Conservation (phyloP, 202 grass and related monocot genomes). For the Setaria viridis region DNA sequence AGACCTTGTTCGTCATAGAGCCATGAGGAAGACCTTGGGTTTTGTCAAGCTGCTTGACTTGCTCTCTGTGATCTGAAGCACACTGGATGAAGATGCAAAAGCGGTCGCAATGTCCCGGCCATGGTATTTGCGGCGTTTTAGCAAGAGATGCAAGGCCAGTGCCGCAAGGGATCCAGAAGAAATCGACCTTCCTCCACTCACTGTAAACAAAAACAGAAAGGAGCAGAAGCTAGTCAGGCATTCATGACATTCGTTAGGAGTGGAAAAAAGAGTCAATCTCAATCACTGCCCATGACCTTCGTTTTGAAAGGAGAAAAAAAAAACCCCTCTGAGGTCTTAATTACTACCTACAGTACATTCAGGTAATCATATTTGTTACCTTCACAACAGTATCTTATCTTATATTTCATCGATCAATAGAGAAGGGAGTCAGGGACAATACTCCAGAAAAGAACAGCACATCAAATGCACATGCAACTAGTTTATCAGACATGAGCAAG, state of each 20-base stretch:
- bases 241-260: too few species aligned
- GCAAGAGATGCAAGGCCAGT: slow-evolving; percentile 48
- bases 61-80: slow-evolving; percentile 48
- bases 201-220: slow-evolving; percentile 30
- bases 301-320: neutral
- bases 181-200: slow-evolving; percentile 35
- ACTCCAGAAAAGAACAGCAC: neutral
- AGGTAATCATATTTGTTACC: neutral
- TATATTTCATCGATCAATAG: neutral
- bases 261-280: too few species aligned
- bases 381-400: neutral
- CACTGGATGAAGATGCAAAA: slow-evolving; percentile 29
- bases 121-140: neutral
- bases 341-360: neutral
- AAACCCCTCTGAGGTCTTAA: neutral
- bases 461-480: slow-evolving; percentile 11
- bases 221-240: neutral
- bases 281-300: neutral
- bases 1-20: neutral
- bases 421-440: neutral
- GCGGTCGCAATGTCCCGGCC: neutral
- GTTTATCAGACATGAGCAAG: neutral
- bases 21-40: slow-evolving; percentile 20
- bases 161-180: slow-evolving; percentile 36
- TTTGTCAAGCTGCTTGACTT: slow-evolving; percentile 25